These are phyloP conservation scores for Neocallimastix lanati DNA, from an alignment of 192 early-diverging fungal species.

Conservation along the genomic window DNA sequence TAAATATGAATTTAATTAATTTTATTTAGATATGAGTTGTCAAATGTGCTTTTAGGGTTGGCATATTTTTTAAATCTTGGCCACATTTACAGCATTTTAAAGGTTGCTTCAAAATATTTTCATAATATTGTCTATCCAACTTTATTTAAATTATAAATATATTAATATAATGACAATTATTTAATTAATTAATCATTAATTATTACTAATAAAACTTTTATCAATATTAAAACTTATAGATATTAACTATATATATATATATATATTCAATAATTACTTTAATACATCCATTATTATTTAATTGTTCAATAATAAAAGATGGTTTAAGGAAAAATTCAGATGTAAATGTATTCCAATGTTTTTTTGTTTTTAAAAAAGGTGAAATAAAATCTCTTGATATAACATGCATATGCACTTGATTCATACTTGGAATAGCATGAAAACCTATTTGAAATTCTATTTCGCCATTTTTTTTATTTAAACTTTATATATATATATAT, in stretches of 20 bases:
- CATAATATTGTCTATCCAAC: conserved; percentile 9
- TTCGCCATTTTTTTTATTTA: background rate
- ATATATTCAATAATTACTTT: conserved; percentile 6
- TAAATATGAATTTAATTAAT: too few species aligned
- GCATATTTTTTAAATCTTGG: conserved; percentile 14
- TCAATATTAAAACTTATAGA: too few species aligned
- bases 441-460: conserved; percentile 32
- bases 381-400: conserved; percentile 40
- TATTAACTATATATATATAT: too few species aligned
- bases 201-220: too few species aligned
- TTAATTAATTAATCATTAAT: too few species aligned
- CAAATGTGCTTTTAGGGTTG: conserved; percentile 24
- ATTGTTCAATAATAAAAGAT: conserved; percentile 11
- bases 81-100: conserved; percentile 31
- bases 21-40: background rate
- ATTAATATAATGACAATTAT: too few species aligned
- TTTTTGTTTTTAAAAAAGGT: conserved; percentile 24
- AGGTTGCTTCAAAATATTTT: conserved; percentile 16
- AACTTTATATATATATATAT: too few species aligned
- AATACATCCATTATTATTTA: conserved; percentile 15
- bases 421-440: conserved; percentile 37
- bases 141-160: too few species aligned
- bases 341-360: conserved; percentile 48
- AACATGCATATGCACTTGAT: conserved; percentile 45
- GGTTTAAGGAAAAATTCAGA: conserved; percentile 29